Conservation (phyloP, 148 eudicot genomes). For the Camellia granthamiana region DNA sequence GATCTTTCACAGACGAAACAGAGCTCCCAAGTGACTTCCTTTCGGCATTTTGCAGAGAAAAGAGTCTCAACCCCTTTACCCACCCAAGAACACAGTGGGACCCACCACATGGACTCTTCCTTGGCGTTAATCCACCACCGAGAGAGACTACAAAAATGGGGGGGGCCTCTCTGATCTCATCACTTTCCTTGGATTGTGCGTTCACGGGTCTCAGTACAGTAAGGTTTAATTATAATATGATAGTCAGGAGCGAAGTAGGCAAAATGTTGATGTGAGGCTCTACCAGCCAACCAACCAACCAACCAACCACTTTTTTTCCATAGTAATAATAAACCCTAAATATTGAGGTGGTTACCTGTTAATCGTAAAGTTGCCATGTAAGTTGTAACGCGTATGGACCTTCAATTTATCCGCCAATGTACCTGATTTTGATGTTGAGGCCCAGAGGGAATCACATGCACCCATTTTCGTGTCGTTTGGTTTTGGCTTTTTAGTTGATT, state of each 20-base stretch:
- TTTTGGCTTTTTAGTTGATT: too few relatives aligned
- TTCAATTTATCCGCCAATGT: too few relatives aligned
- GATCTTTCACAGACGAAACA: background rate
- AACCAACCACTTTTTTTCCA: background rate
- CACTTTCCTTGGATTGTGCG: background rate
- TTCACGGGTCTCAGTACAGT: constrained; percentile 5
- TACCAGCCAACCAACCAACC: constrained; percentile 12
- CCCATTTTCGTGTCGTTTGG: too few relatives aligned
- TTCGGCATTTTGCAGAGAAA: background rate
- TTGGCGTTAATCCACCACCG: background rate
- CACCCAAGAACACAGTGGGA: background rate
- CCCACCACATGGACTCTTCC: background rate
- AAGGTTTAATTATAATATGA: too few relatives aligned
- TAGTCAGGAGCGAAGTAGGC: background rate
- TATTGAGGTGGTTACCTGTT: background rate
- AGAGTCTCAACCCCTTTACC: background rate
- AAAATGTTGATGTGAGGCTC: background rate
- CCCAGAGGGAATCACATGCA: too few relatives aligned
- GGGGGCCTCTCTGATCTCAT: background rate
- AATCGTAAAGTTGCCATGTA: background rate
- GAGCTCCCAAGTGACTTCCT: background rate
- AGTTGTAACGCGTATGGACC: too few relatives aligned
- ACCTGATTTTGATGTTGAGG: too few relatives aligned
- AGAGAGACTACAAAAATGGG: background rate
- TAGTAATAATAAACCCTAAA: background rate